Evolutionary conservation across 345 rosid species (phyloP), one percentile per base, ranked within the genome.

Genomic region (Stellera chamaejasme): DNA sequence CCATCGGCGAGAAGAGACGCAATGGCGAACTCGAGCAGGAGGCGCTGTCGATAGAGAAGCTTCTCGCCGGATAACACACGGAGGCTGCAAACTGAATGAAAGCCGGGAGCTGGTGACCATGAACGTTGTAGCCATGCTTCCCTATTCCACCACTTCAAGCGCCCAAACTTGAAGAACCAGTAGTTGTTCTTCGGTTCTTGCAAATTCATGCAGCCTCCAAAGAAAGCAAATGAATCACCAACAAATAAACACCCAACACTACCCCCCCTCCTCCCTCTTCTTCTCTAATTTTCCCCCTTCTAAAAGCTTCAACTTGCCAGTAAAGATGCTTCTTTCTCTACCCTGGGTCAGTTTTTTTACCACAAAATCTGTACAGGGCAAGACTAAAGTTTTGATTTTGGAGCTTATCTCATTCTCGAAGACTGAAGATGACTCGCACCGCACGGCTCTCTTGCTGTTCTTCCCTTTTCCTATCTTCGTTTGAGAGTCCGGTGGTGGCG

Each of bases 1-100:
- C 85, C 96, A 62, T 77, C 70, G 69, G 66, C 85, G 61, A 86
- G 78, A 64, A 75, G 83, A 14, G 81, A 85, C 58, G 74, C 84
- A 73, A 85, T 64, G 52, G 73, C 82, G 80, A 65, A 82, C 45
- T 68, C 84, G 52, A 54, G 64, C 64, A 58, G 82, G 62, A 69
- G 56, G 63, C 70, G 60, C 47, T 62, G 80, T 61, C 56, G 73
- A 70, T 25, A 78, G 0, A 69, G 49, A 66, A 47, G 77, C 67
- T 60, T 64, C 65, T 28, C 72, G 27, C 39, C 50, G 16, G 58
- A 43, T 65, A n/a, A 56, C 48, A 43, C 79, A 73, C 32, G 70
- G 50, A 54, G 60, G 60, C 52, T 69, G 63, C 43, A 63, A 54
- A 65, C 50, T 56, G 59, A 70, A 68, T 27, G 67, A 64, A 12